These are phyloP conservation scores for Leccinum subtestaceum DNA, from an alignment of 768 basidiomycete species.

Conservation along the genomic window DNA sequence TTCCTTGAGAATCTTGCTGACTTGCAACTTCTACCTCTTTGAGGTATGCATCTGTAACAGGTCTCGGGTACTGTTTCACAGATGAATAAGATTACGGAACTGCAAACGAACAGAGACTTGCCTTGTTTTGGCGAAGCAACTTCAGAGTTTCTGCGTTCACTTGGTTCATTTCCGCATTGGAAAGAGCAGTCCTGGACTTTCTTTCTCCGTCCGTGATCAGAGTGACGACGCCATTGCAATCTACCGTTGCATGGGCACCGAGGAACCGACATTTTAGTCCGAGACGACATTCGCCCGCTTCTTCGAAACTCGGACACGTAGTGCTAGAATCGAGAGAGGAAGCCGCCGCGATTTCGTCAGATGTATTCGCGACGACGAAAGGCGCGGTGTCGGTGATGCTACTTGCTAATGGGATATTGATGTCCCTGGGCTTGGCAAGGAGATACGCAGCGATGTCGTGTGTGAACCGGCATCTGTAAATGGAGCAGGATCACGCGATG, in stretches of 20 bases:
- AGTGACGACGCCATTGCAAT: constrained; percentile 43
- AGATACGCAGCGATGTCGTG: constrained; percentile 82
- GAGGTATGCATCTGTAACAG: constrained; percentile 61
- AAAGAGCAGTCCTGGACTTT: constrained; percentile 44
- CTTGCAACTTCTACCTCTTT: constrained; percentile 43
- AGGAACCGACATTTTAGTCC: constrained; percentile 93
- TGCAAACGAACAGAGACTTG: constrained; percentile 25
- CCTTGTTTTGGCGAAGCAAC: constrained; percentile 66
- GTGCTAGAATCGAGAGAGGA: constrained; percentile 24
- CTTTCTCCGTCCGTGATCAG: constrained; percentile 58
- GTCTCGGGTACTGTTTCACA: constrained; percentile 55
- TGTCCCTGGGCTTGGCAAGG: constrained; percentile 68
- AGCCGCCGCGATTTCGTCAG: neutral
- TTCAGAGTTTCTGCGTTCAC: constrained; percentile 56
- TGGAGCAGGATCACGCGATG: neutral
- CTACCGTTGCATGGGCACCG: constrained; percentile 62
- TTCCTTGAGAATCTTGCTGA: constrained; percentile 9
- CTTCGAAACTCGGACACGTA: constrained; percentile 26
- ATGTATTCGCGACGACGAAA: constrained; percentile 38
- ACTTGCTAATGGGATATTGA: constrained; percentile 51
- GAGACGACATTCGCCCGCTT: constrained; percentile 31
- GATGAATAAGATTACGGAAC: neutral
- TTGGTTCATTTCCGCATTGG: constrained; percentile 68
- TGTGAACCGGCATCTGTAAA: constrained; percentile 65
- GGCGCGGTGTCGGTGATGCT: constrained; percentile 49